Evolutionary conservation across 331 rosid species (phyloP), one percentile per base, ranked within the genome.

Genomic region (Dryas integrifolia): DNA sequence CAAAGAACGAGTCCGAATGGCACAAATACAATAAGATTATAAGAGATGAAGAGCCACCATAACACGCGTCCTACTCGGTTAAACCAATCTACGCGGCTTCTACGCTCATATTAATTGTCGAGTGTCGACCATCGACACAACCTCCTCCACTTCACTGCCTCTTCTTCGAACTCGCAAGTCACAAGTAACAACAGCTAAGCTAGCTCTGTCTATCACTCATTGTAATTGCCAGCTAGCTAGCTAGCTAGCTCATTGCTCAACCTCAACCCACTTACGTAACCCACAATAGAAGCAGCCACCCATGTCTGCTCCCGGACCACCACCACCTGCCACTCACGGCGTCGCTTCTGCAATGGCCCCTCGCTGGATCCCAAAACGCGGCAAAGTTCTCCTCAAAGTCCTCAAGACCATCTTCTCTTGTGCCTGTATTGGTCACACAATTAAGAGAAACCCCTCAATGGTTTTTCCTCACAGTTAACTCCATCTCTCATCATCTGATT

Each of bases 351-450:
- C 47, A 5, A 26, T 21, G 16, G 55, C 69, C 41, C 5, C 53
- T 56, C 75, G 75, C 35, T 71, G 66, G 67, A 35, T 86, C 9
- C 89, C 89, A 0, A 44, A 65, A 67, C 45, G 89, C 3, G 89
- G 87, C 30, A 0, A 18, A 16, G 75, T 83, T 76, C 87, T 86
- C 3, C 79, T 59, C 58, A 78, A 48, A 26, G 9, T 83, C 47
- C 65, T 86, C 41, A 83, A 59, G 72, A 69, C 44, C n/a, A 3
- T 83, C 30, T 21, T 72, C 8, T 69, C 73, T 48, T 18, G 53
- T 46, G 15, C 56, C 1, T 57, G 38, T 70, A 5, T 15, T 39
- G 7, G 44, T 2, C 61, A 51, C 18, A 11, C 0, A n/a, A 6
- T 9, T 47, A 7, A 8, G 3, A 12, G 30, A 43, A 5, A 45